Conservation (phyloP, 1,284 basidiomycete genomes). For the Ustilago esculenta region DNA sequence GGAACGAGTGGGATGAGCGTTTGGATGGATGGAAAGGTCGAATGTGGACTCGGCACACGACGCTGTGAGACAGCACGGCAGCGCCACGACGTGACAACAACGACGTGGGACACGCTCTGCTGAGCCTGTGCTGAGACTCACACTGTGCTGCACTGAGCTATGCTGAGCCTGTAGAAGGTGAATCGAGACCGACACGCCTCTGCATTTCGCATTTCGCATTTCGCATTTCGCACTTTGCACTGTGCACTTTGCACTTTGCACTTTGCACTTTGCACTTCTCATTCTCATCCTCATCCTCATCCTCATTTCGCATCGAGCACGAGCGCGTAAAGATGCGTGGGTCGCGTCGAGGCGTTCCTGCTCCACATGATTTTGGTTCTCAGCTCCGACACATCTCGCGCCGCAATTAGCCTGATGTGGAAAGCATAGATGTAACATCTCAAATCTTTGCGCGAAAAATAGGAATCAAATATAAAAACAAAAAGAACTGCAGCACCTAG, state of each 20-base stretch:
- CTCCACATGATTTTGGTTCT: constrained; percentile 23
- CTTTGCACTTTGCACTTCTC: not conserved
- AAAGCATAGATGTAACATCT: too few species aligned
- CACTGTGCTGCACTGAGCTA: not conserved
- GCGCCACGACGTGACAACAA: constrained; percentile 14
- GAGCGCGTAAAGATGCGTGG: constrained; percentile 32
- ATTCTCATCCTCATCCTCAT: too few species aligned
- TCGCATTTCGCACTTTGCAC: not conserved
- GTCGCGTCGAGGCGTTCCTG: constrained; percentile 7
- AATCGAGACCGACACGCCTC: constrained; percentile 7
- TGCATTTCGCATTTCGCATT: constrained; percentile 1
- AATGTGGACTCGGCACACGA: constrained; percentile 10
- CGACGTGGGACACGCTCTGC: too few species aligned
- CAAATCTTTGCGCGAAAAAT: too few species aligned
- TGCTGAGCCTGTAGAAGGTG: too few species aligned
- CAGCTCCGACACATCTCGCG: not conserved
- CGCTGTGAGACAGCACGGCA: not conserved
- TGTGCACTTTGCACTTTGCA: constrained; percentile 1
- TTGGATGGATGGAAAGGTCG: constrained; percentile 9
- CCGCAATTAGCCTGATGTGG: too few species aligned
- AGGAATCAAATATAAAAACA: not conserved
- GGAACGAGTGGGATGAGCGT: constrained; percentile 13
- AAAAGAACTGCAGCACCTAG: constrained; percentile 78
- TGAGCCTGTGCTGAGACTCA: too few species aligned
- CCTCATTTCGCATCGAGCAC: not conserved